Evolutionary conservation across 768 basidiomycete species (phyloP).

Genomic region (Russula virescens): DNA sequence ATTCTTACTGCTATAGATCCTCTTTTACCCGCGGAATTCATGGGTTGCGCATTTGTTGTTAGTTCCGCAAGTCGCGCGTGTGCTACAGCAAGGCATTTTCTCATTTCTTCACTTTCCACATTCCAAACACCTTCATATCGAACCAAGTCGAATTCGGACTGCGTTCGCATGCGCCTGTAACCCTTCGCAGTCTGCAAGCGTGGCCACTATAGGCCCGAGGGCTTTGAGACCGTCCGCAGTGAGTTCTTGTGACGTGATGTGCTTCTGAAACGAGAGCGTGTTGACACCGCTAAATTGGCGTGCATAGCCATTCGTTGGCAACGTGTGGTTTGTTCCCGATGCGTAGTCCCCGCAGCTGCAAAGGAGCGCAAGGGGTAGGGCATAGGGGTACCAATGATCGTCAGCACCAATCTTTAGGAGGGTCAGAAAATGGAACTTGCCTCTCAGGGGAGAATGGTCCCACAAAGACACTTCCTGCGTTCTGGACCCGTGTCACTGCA

Average conservation of each 20-base stretch:
- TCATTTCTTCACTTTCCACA: background rate
- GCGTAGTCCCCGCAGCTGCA: constrained; percentile 95
- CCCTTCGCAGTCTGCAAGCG: constrained; percentile 91
- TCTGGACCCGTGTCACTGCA: constrained; percentile 63
- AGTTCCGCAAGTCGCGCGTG: background rate
- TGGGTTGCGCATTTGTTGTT: background rate
- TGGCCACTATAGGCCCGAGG: constrained; percentile 84
- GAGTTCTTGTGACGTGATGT: constrained; percentile 95
- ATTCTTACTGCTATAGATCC: constrained; percentile 22
- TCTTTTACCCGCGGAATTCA: constrained; percentile 1
- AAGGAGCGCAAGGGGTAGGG: background rate
- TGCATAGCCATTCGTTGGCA: constrained; percentile 95
- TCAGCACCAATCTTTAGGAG: background rate
- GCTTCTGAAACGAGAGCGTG: constrained; percentile 95
- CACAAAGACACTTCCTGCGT: constrained; percentile 96
- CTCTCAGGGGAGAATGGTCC: constrained; percentile 95
- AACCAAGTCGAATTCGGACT: constrained; percentile 71
- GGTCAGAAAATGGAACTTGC: constrained; percentile 39
- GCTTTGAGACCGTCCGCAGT: constrained; percentile 66
- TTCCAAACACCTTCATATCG: background rate
- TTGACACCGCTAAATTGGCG: constrained; percentile 98
- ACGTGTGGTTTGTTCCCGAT: constrained; percentile 96
- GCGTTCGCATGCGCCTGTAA: constrained; percentile 94
- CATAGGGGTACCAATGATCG: constrained; percentile 3
- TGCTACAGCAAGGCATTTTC: background rate